Conservation (phyloP, 805 yeast genomes). For the Nakazawaea ernobii region DNA sequence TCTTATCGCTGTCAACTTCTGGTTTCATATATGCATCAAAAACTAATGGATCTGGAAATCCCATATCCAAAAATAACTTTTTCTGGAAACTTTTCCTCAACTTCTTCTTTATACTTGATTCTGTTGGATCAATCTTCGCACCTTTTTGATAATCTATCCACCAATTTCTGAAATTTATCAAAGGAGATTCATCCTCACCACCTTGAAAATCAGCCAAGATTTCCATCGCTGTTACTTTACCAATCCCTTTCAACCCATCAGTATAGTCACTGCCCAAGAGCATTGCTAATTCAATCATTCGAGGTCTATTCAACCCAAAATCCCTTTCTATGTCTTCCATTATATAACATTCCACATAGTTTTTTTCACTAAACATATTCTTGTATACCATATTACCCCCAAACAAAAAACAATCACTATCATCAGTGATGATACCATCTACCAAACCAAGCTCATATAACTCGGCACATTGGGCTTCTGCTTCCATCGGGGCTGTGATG, state of each 20-base stretch:
- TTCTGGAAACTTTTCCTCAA: conserved; percentile 53
- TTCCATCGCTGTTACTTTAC: conserved; percentile 91
- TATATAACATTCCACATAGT: conserved; percentile 82
- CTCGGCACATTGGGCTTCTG: conserved; percentile 97
- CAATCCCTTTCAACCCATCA: conserved; percentile 86
- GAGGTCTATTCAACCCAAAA: conserved; percentile 57
- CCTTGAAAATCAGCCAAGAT: conserved; percentile 76
- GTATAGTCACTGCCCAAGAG: conserved; percentile 94
- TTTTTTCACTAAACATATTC: conserved; percentile 91
- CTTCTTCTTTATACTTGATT: conserved; percentile 47
- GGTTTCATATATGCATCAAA: conserved; percentile 73
- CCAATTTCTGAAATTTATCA: conserved; percentile 47
- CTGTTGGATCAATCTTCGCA: conserved; percentile 31
- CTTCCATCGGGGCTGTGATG: conserved; percentile 96
- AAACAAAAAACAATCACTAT: conserved; percentile 91
- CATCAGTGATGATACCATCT: conserved; percentile 96
- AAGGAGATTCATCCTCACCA: conserved; percentile 18
- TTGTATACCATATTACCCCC: conserved; percentile 83
- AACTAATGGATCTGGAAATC: conserved; percentile 68
- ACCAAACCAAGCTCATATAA: conserved; percentile 63
- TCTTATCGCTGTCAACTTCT: conserved; percentile 75
- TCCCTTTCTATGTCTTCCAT: conserved; percentile 50
- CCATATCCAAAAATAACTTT: conserved; percentile 49
- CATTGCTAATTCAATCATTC: conserved; percentile 75
- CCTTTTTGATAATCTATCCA: conserved; percentile 42